phyloP scores from a whole-genome alignment of 2,329 filamentous ascomycete genomes.

The Chrysosporium keratinophilum region DNA sequence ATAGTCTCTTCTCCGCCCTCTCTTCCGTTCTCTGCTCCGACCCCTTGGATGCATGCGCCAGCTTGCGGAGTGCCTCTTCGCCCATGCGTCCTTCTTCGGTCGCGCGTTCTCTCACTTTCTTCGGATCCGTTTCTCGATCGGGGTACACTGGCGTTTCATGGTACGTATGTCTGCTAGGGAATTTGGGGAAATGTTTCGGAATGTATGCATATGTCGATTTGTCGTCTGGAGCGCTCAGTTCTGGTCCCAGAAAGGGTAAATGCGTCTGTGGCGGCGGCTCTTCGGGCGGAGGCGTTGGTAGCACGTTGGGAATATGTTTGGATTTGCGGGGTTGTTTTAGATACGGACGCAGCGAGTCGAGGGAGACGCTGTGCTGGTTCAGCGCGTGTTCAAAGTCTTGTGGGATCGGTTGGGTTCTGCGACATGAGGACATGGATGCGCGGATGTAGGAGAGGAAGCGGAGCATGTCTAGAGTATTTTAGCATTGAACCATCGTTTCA shows the following conservation, averaged over 20 bases:
- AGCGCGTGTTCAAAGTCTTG: conserved; percentile 47
- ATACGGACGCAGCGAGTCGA: conserved; percentile 28
- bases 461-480: conserved; percentile 41
- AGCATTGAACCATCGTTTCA: background rate
- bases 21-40: conserved; percentile 34
- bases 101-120: conserved; percentile 51
- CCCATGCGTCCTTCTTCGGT: conserved; percentile 56
- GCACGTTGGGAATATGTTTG: conserved; percentile 21
- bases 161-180: conserved; percentile 56
- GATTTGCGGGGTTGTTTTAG: conserved; percentile 30
- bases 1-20: conserved; percentile 30
- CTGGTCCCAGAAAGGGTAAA: conserved; percentile 42
- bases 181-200: conserved; percentile 50
- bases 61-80: conserved; percentile 53
- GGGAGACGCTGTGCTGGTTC: conserved; percentile 24
- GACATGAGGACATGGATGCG: conserved; percentile 47
- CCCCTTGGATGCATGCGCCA: conserved; percentile 43
- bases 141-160: conserved; percentile 50
- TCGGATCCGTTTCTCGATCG: conserved; percentile 49
- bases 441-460: conserved; percentile 45
- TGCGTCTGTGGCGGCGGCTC: conserved; percentile 27
- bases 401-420: conserved; percentile 47
- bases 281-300: conserved; percentile 34
- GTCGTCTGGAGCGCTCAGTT: conserved; percentile 40
- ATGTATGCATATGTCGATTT: conserved; percentile 44